Percentiles rank a stretch among this genome's conserved stretches.
Conservation (phyloP, 169 alveolate genomes). For the Plasmodium gaboni region DNA sequence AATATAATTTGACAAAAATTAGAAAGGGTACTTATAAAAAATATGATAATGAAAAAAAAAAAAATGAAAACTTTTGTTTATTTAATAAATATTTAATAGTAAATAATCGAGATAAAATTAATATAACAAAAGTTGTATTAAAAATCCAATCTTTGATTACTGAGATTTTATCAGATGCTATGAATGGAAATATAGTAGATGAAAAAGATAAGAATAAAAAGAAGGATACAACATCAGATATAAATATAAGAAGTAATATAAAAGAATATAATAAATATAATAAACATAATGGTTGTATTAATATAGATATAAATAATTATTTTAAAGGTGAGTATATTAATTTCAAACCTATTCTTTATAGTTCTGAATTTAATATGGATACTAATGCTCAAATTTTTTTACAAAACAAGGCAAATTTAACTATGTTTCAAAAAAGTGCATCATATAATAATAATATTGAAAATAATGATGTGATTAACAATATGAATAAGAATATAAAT, state of each 20-base stretch:
- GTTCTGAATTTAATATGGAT: too few relatives aligned
- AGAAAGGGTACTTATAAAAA: background rate
- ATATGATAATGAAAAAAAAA: background rate
- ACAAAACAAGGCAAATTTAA: background rate
- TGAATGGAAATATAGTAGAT: constrained; percentile 3
- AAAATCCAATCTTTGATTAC: constrained; percentile 37
- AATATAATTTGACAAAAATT: constrained; percentile 8
- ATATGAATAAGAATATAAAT: background rate
- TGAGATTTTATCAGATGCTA: constrained; percentile 13
- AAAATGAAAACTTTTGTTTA: constrained; percentile 12
- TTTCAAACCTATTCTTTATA: background rate
- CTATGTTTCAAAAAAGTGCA: constrained; percentile 11
- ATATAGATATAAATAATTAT: constrained; percentile 4
- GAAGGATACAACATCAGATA: background rate
- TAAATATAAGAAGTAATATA: background rate
- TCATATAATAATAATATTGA: constrained; percentile 4
- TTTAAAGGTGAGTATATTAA: background rate
- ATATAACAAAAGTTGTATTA: constrained; percentile 18
- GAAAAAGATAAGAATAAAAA: constrained; percentile 1
- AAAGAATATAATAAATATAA: background rate
- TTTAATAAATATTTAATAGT: constrained; percentile 38
- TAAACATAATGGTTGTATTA: background rate
- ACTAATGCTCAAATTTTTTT: too few relatives aligned
- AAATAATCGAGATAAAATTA: constrained; percentile 14
- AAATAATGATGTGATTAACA: background rate